A percentile compares a stretch with the other conserved stretches of the same genome.
Evolutionary conservation across 1,284 basidiomycete species (phyloP).

Genomic region (Phlebopus sp.): DNA sequence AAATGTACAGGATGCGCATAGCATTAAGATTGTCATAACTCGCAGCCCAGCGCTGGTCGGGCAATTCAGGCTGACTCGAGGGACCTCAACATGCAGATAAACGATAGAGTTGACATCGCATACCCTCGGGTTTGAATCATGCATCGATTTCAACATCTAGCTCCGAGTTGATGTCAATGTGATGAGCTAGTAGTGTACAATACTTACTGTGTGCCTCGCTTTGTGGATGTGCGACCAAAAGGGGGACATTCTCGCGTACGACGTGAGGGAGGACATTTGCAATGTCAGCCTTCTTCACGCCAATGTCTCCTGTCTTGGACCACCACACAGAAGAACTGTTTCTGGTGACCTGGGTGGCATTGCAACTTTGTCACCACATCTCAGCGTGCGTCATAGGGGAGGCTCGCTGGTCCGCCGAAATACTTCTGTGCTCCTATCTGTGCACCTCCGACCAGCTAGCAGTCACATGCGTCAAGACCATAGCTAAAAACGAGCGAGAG

Average conservation of each 20-base stretch:
- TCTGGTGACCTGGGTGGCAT: too few species aligned
- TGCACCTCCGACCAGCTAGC: neutral
- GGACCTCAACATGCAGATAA: conserved; percentile 4
- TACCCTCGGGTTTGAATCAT: neutral
- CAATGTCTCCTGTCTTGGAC: neutral
- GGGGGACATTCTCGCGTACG: neutral
- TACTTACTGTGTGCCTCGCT: neutral
- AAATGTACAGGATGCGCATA: neutral
- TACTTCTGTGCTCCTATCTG: neutral
- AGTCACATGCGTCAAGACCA: neutral
- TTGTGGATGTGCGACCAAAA: neutral
- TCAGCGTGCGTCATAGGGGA: too few species aligned
- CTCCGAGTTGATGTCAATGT: neutral
- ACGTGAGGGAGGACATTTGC: neutral
- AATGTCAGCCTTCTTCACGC: neutral
- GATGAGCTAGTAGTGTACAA: neutral
- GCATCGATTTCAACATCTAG: neutral
- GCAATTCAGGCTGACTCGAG: neutral
- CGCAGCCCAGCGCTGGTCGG: neutral
- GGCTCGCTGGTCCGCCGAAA: neutral
- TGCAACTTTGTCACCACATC: too few species aligned
- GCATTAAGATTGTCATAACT: neutral
- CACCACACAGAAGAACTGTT: neutral
- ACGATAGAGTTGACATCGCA: neutral
- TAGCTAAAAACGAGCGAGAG: neutral